Evolutionary conservation across 805 yeast species (phyloP), one percentile per base, ranked within the genome.

Genomic region (Barnettozyma botsteinii): DNA sequence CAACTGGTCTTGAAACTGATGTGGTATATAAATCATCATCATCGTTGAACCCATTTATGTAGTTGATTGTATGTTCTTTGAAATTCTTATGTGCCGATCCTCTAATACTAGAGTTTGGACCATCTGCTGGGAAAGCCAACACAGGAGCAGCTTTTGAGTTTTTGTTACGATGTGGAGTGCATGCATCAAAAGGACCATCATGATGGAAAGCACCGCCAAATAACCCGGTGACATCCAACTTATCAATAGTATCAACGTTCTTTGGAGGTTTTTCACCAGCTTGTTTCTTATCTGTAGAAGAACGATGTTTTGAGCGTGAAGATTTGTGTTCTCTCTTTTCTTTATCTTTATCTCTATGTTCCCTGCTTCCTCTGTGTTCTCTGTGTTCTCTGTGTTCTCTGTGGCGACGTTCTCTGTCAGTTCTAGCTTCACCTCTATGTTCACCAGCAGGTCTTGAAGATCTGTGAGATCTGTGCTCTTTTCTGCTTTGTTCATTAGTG

Each of bases 101-200:
- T 51, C 76, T 76, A 46, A 91, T 79, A 6, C 91, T 74, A 55
- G 77, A 83, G 64, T 93, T 93, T 47, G 98, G 96, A 0, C 98
- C 97, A 63, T 91, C 95, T 7, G 74, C 85, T 0, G 97, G 96
- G 72, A 91, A 93, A 1, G 98, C 98, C 66, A 78, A 69, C 13
- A 93, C 96, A 5, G 98, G 98, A 0, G 97, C 95, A 33, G 77
- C 79, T 56, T 69, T 72, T 15, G 71, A 67, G 48, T 76, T 70
- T 64, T 83, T 85, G 64, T 93, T 93, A 60, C 98, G 79, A 61
- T 86, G 96, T 7, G 98, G 98, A 3, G 94, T 85, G 62, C 98
- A 91, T 1, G 98, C 98, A 60, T 93, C 98, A 60, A 93, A 93
- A 13, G 98, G 98, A 11, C 98, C 98, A 65, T 93, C 98, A 62